phyloP scores from a whole-genome alignment of 2,329 filamentous ascomycete species.

The Neonectria hederae region DNA sequence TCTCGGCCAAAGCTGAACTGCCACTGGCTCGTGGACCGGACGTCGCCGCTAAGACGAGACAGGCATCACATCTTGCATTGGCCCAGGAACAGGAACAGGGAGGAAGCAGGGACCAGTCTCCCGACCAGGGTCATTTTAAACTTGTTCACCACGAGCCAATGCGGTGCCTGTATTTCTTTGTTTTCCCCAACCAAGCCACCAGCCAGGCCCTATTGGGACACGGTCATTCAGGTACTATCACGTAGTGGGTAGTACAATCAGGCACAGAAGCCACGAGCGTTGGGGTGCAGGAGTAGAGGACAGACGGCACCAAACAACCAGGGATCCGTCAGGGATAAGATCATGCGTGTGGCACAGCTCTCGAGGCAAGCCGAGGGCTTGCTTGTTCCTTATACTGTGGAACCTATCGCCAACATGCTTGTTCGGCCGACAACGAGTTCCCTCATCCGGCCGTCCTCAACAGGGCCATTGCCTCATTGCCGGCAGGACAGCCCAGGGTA shows the following conservation, averaged over 20 bases:
- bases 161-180: not conserved
- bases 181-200: conserved; percentile 13
- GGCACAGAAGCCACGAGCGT: not conserved
- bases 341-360: not conserved
- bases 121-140: conserved; percentile 7
- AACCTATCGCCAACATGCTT: not conserved
- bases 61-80: conserved; percentile 27
- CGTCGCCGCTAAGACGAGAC: conserved; percentile 28
- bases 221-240: conserved; percentile 5
- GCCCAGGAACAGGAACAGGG: conserved; percentile 34
- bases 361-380: not conserved
- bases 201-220: conserved; percentile 1
- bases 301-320: not conserved
- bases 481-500: conserved; percentile 1
- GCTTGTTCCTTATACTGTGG: conserved; percentile 20
- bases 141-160: conserved; percentile 13
- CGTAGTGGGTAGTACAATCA: not conserved
- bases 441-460: conserved; percentile 31
- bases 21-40: conserved; percentile 17
- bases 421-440: conserved; percentile 21
- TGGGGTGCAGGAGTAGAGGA: not conserved
- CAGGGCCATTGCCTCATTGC: conserved; percentile 27
- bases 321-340: not conserved
- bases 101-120: conserved; percentile 1
- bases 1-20: conserved; percentile 21